Percentiles rank a stretch among this genome's conserved stretches.
phyloP scores from a whole-genome alignment of 2,329 filamentous ascomycete genomes.

The Aspergillus sp. region DNA sequence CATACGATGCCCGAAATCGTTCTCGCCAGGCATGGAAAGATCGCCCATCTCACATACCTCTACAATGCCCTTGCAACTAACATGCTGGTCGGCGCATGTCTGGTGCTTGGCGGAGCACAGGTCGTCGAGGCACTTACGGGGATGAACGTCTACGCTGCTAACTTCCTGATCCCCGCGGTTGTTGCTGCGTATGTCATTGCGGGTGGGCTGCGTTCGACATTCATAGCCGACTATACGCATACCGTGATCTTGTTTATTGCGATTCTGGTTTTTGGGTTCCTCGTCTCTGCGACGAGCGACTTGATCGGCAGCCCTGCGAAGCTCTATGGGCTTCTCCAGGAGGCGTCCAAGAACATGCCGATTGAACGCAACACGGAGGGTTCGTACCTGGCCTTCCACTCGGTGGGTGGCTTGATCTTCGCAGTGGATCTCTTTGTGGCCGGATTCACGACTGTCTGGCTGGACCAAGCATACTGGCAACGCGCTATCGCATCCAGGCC shows the following conservation, averaged over 20 bases:
- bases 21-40: conserved; percentile 35
- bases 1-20: conserved; percentile 48
- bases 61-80: conserved; percentile 43
- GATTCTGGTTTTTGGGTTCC: conserved; percentile 41
- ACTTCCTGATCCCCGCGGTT: conserved; percentile 40
- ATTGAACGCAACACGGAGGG: conserved; percentile 30
- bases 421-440: conserved; percentile 38
- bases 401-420: conserved; percentile 37
- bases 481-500: conserved; percentile 44
- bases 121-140: conserved; percentile 42
- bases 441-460: conserved; percentile 36
- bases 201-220: conserved; percentile 41
- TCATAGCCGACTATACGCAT: conserved; percentile 45
- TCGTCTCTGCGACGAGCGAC: conserved; percentile 32
- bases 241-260: conserved; percentile 41
- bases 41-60: conserved; percentile 40
- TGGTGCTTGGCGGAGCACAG: conserved; percentile 40
- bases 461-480: conserved; percentile 48
- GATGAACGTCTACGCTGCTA: conserved; percentile 44
- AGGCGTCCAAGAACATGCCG: conserved; percentile 31
- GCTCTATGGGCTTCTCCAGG: conserved; percentile 39
- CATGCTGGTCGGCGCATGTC: conserved; percentile 40
- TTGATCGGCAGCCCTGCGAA: conserved; percentile 31
- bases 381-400: conserved; percentile 40
- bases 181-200: conserved; percentile 42